Percentiles rank a stretch among this genome's conserved stretches.
Evolutionary conservation across 1,139 yeast species (phyloP).

Genomic region (Yamadazyma trypodendri): DNA sequence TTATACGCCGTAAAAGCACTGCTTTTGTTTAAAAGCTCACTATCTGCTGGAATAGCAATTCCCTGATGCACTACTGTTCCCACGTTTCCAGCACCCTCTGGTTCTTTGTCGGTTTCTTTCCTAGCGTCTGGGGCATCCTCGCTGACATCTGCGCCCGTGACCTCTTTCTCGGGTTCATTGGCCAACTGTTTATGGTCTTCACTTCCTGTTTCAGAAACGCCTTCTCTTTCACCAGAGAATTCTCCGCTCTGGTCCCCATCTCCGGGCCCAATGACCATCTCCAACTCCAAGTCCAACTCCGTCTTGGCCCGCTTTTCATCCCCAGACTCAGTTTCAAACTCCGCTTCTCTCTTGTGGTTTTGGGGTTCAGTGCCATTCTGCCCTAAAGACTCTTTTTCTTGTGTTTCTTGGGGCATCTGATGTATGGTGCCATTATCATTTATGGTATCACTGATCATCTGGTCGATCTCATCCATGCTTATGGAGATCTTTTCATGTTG

Average conservation of each 20-base stretch:
- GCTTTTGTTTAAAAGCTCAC: slow-evolving; percentile 43
- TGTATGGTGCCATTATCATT: slow-evolving; percentile 3
- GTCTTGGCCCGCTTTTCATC: slow-evolving; percentile 1
- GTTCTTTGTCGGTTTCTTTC: background rate
- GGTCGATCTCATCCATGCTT: slow-evolving; percentile 15
- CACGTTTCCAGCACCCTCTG: background rate
- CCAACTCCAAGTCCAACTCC: slow-evolving; percentile 13
- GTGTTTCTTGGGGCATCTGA: background rate
- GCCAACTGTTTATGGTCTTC: background rate
- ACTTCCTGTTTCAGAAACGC: too few species aligned
- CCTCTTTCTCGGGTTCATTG: background rate
- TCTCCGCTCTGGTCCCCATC: background rate
- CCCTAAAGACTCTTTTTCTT: background rate
- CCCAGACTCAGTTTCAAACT: slow-evolving; percentile 1
- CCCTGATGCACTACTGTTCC: slow-evolving; percentile 21
- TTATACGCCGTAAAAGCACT: slow-evolving; percentile 46
- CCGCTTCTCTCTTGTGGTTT: slow-evolving; percentile 2
- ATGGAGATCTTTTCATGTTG: slow-evolving; percentile 8
- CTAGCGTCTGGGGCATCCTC: background rate
- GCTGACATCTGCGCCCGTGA: too few species aligned
- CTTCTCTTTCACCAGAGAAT: too few species aligned
- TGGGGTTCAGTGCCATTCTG: background rate
- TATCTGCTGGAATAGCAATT: slow-evolving; percentile 37
- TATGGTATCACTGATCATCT: slow-evolving; percentile 14
- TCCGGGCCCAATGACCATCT: slow-evolving; percentile 6